Conservation (phyloP, 768 basidiomycete genomes). For the Agrocybe pediades region DNA sequence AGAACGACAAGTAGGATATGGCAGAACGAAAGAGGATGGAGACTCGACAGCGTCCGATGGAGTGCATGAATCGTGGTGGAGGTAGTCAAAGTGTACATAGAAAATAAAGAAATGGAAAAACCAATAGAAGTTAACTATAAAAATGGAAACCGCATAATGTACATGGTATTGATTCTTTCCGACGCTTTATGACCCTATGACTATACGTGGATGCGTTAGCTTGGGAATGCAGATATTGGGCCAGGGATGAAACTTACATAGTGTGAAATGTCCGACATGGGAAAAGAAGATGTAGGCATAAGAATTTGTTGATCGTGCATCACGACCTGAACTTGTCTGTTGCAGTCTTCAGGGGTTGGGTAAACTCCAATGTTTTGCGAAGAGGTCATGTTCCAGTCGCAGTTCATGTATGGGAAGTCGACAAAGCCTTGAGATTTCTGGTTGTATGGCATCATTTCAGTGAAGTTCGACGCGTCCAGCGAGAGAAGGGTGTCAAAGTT, state of each 20-base stretch:
- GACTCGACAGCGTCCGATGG: neutral
- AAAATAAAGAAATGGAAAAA: neutral
- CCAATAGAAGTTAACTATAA: neutral
- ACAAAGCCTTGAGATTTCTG: slow-evolving; percentile 10
- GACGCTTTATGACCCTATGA: slow-evolving; percentile 3
- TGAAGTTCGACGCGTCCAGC: slow-evolving; percentile 19
- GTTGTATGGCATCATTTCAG: slow-evolving; percentile 15
- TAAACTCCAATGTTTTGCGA: slow-evolving; percentile 21
- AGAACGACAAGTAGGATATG: neutral
- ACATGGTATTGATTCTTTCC: neutral
- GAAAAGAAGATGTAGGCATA: slow-evolving; percentile 12
- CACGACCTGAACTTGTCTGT: slow-evolving; percentile 14
- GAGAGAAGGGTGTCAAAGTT: slow-evolving; percentile 23
- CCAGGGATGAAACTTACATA: slow-evolving; percentile 21
- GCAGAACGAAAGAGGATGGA: neutral
- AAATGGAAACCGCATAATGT: neutral
- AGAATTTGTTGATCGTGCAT: slow-evolving; percentile 18
- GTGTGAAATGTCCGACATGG: slow-evolving; percentile 15
- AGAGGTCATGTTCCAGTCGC: slow-evolving; percentile 21
- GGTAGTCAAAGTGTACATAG: neutral
- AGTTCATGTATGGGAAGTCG: slow-evolving; percentile 14
- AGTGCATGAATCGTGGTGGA: neutral
- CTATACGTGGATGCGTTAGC: neutral
- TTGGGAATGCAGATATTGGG: neutral
- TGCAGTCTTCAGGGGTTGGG: slow-evolving; percentile 21